Evolutionary conservation across 2,329 filamentous ascomycete genomes (phyloP), one percentile per base, ranked within the genome.

Genomic region (Zasmidium angulare): DNA sequence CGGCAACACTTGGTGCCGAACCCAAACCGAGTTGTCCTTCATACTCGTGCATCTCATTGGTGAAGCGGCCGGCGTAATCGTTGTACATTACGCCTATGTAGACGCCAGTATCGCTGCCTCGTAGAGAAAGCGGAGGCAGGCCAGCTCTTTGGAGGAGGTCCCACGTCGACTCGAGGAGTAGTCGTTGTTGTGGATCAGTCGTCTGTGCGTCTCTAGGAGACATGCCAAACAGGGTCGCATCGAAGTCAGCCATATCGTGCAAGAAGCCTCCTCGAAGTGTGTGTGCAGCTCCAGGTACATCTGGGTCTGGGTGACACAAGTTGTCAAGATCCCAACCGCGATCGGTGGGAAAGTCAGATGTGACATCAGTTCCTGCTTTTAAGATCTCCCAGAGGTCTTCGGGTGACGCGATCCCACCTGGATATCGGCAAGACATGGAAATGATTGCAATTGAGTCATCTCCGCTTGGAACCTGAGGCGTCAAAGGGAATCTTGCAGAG

Each of bases 371-470:
- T n/a, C 50, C 54, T 20, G 52, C 52, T 21, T 53, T 26, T 1
- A 66, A 36, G 23, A 62, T 40, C 14, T 61, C 31, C 63, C 63
- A 65, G 9, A 66, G 48, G 24, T 58, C 49, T n/a, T 55, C 55
- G 10, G 56, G 55, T 19, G 56, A 48, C 10, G 46, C 43, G 10
- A 51, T 49, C 20, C 55, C 61, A 6, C 63, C 64, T 3, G 63
- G 61, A 53, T 63, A 62, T 0, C 79, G 72, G 29, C 79, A 79
- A 0, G 71, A 76, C 50, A 59, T 78, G 23, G 78, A 78, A 9
- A 81, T 68, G 14, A 81, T 71, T 20, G 78, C 79, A 21, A 81
- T 78, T 43, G 77, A 75, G 50, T 70, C 62, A 21, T 43, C 23
- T 14, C 10, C 17, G 17, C 17, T 40, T 29, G 26, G 11, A 6